phyloP scores from a whole-genome alignment of 169 alveolate species.

The Plasmodium vinckei region DNA sequence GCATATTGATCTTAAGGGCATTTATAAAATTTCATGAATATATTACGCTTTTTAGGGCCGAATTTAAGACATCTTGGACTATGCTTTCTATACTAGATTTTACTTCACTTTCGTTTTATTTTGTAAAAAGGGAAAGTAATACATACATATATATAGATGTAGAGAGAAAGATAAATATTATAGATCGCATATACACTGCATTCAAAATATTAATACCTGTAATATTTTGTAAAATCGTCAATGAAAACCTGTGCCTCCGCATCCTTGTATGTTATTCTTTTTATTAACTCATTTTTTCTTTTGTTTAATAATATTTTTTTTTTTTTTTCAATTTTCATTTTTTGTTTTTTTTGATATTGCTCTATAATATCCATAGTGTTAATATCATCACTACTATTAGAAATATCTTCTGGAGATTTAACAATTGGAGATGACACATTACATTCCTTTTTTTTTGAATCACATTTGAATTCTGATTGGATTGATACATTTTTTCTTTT shows the following conservation, averaged over 20 bases:
- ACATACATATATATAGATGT: not conserved
- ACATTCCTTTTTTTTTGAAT: not conserved
- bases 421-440: conserved; percentile 1
- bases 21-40: not conserved
- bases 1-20: too few species aligned
- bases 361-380: conserved; percentile 41
- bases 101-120: conserved; percentile 19
- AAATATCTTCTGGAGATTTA: conserved; percentile 1
- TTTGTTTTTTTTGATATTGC: conserved; percentile 29
- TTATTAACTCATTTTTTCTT: conserved; percentile 36
- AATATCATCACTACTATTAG: conserved; percentile 30
- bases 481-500: conserved; percentile 23
- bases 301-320: conserved; percentile 14
- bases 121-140: not conserved
- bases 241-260: conserved; percentile 56
- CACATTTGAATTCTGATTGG: conserved; percentile 18
- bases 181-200: too few species aligned
- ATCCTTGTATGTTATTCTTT: conserved; percentile 27
- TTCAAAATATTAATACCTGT: conserved; percentile 33
- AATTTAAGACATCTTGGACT: conserved; percentile 49
- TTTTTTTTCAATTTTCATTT: conserved; percentile 18
- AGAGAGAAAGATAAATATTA: not conserved
- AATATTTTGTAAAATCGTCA: conserved; percentile 60
- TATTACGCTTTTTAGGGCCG: conserved; percentile 55
- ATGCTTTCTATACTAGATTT: conserved; percentile 38